These are phyloP conservation scores for Ceratocystis ficicola DNA, from an alignment of 2,329 filamentous ascomycete genomes.

Conservation along the genomic window DNA sequence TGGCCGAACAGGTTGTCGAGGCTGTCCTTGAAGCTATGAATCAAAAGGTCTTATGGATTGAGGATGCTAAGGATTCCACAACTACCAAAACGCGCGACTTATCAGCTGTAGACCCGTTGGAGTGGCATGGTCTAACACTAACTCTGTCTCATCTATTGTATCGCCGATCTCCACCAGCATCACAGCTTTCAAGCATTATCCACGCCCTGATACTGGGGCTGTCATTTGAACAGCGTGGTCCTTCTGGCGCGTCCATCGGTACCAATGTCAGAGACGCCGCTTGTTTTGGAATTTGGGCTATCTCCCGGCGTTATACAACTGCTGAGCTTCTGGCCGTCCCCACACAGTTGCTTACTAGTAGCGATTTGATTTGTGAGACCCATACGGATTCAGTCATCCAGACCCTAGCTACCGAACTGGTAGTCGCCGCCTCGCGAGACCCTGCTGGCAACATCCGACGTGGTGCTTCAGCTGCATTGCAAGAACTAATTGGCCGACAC, in stretches of 20 bases:
- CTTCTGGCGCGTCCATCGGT: constrained; percentile 73
- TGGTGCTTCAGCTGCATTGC: constrained; percentile 82
- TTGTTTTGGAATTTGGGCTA: constrained; percentile 89
- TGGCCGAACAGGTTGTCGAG: constrained; percentile 79
- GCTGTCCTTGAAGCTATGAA: constrained; percentile 63
- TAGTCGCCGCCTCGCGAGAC: constrained; percentile 73
- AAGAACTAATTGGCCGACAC: constrained; percentile 87
- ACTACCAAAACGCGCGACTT: constrained; percentile 44
- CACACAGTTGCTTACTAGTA: constrained; percentile 34
- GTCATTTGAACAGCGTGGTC: constrained; percentile 76
- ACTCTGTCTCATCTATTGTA: constrained; percentile 81
- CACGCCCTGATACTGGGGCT: constrained; percentile 67
- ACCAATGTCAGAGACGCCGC: constrained; percentile 89
- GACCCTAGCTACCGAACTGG: constrained; percentile 65
- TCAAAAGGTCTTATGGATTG: constrained; percentile 43
- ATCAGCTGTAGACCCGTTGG: constrained; percentile 62
- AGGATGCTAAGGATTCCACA: constrained; percentile 29
- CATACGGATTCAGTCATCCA: constrained; percentile 49
- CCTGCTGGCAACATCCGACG: constrained; percentile 86
- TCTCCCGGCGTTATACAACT: constrained; percentile 78
- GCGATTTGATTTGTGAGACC: constrained; percentile 28
- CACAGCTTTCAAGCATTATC: constrained; percentile 60
- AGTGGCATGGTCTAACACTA: constrained; percentile 87
- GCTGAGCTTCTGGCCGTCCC: constrained; percentile 57
- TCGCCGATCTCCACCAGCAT: constrained; percentile 62